Evolutionary conservation across 2,329 filamentous ascomycete species (phyloP).

Genomic region (Leptographium procerum): DNA sequence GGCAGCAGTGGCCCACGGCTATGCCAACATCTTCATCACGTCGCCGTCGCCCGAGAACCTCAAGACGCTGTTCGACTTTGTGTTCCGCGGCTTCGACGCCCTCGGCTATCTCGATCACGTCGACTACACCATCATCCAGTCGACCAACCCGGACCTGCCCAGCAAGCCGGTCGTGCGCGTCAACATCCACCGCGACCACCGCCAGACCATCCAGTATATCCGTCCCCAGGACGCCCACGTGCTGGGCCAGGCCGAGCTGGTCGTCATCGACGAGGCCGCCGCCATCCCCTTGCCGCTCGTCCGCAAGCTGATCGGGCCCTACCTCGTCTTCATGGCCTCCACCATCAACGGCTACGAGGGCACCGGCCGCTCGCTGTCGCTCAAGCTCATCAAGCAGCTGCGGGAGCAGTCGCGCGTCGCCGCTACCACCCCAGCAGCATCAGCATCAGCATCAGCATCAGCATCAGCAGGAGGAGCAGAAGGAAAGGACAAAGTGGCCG

Average conservation of each 20-base stretch:
- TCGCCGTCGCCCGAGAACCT: constrained; percentile 95
- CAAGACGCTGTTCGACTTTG: constrained; percentile 96
- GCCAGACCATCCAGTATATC: constrained; percentile 98
- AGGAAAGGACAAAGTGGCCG: constrained; percentile 36
- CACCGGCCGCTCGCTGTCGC: constrained; percentile 82
- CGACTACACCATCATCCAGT: constrained; percentile 97
- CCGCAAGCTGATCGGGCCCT: constrained; percentile 87
- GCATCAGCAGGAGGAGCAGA: no score
- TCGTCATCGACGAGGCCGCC: constrained; percentile 95
- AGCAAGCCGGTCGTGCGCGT: constrained; percentile 98
- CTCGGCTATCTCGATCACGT: constrained; percentile 88
- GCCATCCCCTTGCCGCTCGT: constrained; percentile 91
- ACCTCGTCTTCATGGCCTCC: constrained; percentile 97
- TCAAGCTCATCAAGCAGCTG: constrained; percentile 95
- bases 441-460: no score
- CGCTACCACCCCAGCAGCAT: constrained; percentile 31
- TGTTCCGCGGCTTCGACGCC: constrained; percentile 96
- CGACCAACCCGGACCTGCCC: constrained; percentile 84
- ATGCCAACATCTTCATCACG: constrained; percentile 99
- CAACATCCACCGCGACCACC: constrained; percentile 87
- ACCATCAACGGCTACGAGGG: constrained; percentile 99
- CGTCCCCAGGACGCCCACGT: constrained; percentile 93
- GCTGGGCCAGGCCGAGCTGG: constrained; percentile 82
- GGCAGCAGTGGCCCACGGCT: constrained; percentile 87
- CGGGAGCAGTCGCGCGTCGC: constrained; percentile 73